A percentile compares a stretch with the other conserved stretches of the same genome.
These are phyloP conservation scores for Scheffersomyces coipomensis DNA, from an alignment of 805 yeast species.

Conservation along the genomic window DNA sequence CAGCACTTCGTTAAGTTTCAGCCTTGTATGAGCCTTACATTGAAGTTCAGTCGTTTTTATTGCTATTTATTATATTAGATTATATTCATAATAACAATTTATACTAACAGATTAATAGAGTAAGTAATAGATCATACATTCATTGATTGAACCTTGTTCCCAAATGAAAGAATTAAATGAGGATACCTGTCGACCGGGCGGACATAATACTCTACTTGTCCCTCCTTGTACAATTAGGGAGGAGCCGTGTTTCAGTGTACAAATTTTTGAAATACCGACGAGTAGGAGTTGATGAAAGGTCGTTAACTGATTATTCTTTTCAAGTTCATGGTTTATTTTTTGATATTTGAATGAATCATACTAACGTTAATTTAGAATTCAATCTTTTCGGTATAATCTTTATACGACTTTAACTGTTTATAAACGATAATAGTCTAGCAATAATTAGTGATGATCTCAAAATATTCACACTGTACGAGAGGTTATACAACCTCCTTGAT, in stretches of 20 bases:
- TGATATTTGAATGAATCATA: background rate
- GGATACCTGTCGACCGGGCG: constrained; percentile 53
- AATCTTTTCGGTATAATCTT: background rate
- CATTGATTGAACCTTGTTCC: too few species aligned
- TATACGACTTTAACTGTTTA: background rate
- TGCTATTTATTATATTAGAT: too few species aligned
- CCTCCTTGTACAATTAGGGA: constrained; percentile 42
- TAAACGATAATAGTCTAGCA: background rate
- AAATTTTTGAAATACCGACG: constrained; percentile 40
- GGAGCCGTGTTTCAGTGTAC: constrained; percentile 50
- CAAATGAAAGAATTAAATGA: constrained; percentile 29
- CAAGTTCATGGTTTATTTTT: background rate
- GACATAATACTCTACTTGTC: constrained; percentile 40
- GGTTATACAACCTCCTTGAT: constrained; percentile 32
- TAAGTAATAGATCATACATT: too few species aligned
- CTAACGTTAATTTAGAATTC: background rate
- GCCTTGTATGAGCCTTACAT: constrained; percentile 50
- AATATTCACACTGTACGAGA: constrained; percentile 49
- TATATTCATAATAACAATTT: too few species aligned
- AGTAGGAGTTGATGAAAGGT: constrained; percentile 45
- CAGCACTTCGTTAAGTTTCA: constrained; percentile 52
- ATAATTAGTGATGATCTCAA: constrained; percentile 38
- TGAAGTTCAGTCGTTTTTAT: too few species aligned
- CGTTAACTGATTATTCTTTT: constrained; percentile 30
- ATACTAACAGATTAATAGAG: too few species aligned